Evolutionary conservation across 768 basidiomycete species (phyloP), one percentile per base, ranked within the genome.

Genomic region (Termitomyces sp.): DNA sequence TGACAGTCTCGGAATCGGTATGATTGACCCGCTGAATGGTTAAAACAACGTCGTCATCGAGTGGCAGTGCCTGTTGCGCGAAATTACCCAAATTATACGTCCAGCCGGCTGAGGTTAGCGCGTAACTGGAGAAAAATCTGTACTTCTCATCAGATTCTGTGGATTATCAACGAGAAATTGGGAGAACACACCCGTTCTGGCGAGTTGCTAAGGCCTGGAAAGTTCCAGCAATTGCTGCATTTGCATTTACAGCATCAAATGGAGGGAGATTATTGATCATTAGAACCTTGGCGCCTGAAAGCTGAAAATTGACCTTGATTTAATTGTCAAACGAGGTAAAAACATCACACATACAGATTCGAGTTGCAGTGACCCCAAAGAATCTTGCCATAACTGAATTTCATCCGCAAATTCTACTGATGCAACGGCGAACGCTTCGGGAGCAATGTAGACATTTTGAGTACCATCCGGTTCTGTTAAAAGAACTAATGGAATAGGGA

Each of bases 261-360:
- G 85, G 84, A 58, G 77, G 75, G 55, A 70, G 63, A 13, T 77
- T 80, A 57, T 86, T 77, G 63, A 85, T 85, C 1, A 68, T 62
- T 26, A 82, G 65, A 2, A 87, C 83, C 68, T 74, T 77, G 5
- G 84, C 83, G 2, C 84, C 83, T 41, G 75, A 73, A 47, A 77
- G 68, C 75, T 74, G 33, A 28, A 53, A 50, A 42, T 12, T 39
- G 39, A n/a, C 7, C 29, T 54, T 20, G 48, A 33, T 57, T 47
- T 10, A n/a, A 24, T 50, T 31, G 34, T 45, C 22, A 12, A 20
- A 24, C 29, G 26, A 26, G 44, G 13, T 29, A 2, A 0, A 45
- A 46, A 26, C 20, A 26, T 26, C 8, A 2, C 3, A 64, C 75
- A 24, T 55, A 81, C 80, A 45, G 75, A 77, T 24, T 64, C 68